phyloP scores from a whole-genome alignment of 495 filamentous ascomycete genomes.

The Aspergillus asperescens region DNA sequence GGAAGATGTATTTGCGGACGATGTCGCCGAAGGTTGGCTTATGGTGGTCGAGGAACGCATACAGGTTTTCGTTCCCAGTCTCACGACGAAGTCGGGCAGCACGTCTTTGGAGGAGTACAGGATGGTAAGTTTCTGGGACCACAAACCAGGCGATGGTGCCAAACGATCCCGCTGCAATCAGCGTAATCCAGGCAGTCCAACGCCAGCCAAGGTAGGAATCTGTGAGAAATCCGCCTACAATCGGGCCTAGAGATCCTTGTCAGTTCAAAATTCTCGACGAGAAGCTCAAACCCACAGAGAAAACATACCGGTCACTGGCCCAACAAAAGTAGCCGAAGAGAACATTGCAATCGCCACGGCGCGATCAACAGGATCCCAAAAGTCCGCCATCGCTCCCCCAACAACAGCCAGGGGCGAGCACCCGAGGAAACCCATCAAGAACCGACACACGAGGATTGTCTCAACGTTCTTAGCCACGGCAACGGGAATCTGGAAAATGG shows the following conservation, averaged over 20 bases:
- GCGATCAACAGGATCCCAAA: slow-evolving; percentile 56
- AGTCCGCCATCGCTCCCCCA: slow-evolving; percentile 55
- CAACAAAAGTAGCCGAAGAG: slow-evolving; percentile 49
- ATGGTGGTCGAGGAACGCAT: slow-evolving; percentile 54
- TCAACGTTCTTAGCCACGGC: slow-evolving; percentile 55
- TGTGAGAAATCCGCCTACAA: slow-evolving; percentile 52
- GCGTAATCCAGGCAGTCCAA: slow-evolving; percentile 60
- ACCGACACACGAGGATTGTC: slow-evolving; percentile 56
- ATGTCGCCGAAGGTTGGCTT: slow-evolving; percentile 43
- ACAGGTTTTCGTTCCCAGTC: slow-evolving; percentile 58
- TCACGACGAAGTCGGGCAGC: slow-evolving; percentile 53
- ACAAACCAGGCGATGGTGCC: slow-evolving; percentile 46
- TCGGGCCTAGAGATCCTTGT: slow-evolving; percentile 17
- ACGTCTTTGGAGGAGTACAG: slow-evolving; percentile 50
- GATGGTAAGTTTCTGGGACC: slow-evolving; percentile 57
- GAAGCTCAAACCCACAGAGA: too few species aligned
- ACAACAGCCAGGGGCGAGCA: slow-evolving; percentile 58
- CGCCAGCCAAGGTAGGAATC: slow-evolving; percentile 54
- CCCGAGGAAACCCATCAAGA: slow-evolving; percentile 59
- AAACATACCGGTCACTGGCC: slow-evolving; percentile 45
- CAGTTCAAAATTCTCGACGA: neutral
- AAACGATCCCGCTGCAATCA: slow-evolving; percentile 50
- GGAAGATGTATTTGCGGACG: slow-evolving; percentile 48
- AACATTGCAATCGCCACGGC: slow-evolving; percentile 57
- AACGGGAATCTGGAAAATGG: slow-evolving; percentile 58